These are phyloP conservation scores for Phytophthora palmivora DNA, from an alignment of 352 stramenopile genomes.

Conservation along the genomic window DNA sequence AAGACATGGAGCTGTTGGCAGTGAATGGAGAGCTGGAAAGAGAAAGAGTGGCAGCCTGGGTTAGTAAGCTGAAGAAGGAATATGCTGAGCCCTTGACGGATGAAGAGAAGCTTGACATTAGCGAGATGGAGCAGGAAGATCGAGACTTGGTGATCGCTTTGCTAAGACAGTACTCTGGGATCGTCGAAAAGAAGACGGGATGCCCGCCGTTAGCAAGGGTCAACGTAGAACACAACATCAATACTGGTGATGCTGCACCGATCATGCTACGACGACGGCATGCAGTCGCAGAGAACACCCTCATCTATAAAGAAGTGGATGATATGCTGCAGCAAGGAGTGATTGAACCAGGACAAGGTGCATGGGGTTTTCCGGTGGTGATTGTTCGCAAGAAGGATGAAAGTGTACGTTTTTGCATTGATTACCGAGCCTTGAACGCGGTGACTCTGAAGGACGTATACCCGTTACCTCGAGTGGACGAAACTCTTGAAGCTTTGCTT, in stretches of 20 bases:
- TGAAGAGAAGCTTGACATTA: constrained; percentile 6
- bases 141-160: neutral
- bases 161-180: neutral
- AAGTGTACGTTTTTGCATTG: constrained; percentile 32
- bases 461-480: constrained; percentile 18
- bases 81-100: neutral
- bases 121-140: constrained; percentile 2
- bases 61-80: neutral
- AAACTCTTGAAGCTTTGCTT: constrained; percentile 20
- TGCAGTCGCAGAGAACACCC: constrained; percentile 8
- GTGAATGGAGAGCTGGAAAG: constrained; percentile 8
- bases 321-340: constrained; percentile 11
- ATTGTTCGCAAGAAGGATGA: constrained; percentile 11
- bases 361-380: constrained; percentile 33
- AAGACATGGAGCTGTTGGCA: constrained; percentile 17
- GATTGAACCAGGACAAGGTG: constrained; percentile 17
- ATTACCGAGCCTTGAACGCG: constrained; percentile 28
- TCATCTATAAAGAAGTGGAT: constrained; percentile 24
- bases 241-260: too few relatives aligned
- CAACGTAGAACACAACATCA: constrained; percentile 2
- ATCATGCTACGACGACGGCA: constrained; percentile 16
- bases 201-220: constrained; percentile 3
- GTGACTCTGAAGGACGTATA: constrained; percentile 28
- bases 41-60: constrained; percentile 1
- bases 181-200: constrained; percentile 3